These are phyloP conservation scores for Conticribra guillardii DNA, from an alignment of 108 stramenopile species.

Conservation along the genomic window DNA sequence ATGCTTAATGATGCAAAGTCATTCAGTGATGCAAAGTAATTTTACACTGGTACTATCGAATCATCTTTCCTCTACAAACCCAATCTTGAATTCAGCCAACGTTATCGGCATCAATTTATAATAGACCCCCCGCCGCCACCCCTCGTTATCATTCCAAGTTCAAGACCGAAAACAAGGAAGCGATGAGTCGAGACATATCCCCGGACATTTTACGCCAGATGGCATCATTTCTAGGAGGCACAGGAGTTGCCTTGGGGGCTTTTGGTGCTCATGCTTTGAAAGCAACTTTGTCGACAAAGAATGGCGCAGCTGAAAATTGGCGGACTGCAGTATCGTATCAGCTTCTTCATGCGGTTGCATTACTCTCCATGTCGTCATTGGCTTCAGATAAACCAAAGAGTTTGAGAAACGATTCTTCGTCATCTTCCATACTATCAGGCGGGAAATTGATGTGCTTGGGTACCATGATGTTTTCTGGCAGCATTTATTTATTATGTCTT, in stretches of 20 bases:
- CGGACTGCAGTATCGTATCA: constrained; percentile 84
- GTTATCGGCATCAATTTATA: no score
- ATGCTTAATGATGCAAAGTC: no score
- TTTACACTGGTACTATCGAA: no score
- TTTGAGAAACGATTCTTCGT: constrained; percentile 6
- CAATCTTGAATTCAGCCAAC: no score
- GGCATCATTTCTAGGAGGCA: constrained; percentile 67
- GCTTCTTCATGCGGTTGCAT: constrained; percentile 78
- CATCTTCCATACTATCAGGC: constrained; percentile 36
- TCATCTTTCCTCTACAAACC: no score
- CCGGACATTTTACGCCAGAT: constrained; percentile 50
- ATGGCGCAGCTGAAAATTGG: constrained; percentile 64
- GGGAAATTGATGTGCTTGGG: constrained; percentile 77
- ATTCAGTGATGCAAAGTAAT: no score
- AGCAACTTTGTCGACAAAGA: constrained; percentile 51
- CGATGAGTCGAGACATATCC: constrained; percentile 28
- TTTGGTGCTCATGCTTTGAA: constrained; percentile 83
- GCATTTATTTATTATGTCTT: constrained; percentile 71
- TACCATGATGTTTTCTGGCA: constrained; percentile 77
- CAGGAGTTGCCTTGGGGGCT: constrained; percentile 73
- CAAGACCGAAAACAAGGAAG: no score
- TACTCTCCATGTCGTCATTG: constrained; percentile 68
- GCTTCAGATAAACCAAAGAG: constrained; percentile 18
- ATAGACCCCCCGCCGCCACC: no score
- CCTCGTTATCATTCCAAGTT: no score